Base-by-base conservation (phyloP, 805 yeast species). In the Cephaloascus albidus region DNA sequence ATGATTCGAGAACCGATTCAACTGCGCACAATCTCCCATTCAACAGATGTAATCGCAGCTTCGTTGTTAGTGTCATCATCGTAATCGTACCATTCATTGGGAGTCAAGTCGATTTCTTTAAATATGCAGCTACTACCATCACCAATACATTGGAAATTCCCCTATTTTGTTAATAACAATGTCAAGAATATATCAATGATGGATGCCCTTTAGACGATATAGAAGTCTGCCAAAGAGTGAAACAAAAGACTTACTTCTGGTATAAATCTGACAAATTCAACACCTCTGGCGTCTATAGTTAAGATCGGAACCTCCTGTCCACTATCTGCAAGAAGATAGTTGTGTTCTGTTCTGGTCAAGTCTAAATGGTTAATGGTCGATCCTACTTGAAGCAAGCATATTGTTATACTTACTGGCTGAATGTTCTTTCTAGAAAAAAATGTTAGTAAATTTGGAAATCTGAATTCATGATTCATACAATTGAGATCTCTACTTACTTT, bases 21-120 rank as follows among this genome's bases (percentile, higher is more conserved):
- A 33, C 40, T 23, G 26, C 65, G 47, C 27, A 66, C 60, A 34
- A 90, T 66, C 8, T 70, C 74, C 82, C 93, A 89, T 35, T 60
- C 53, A n/a, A 78, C 66, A 3, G 85, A 89, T 1, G 84, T 78
- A 14, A 93, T 72, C 18, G 89, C 76, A 16, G 88, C 96, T 58
- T 90, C 97, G 34, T 66, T 74, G 10, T 77, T 74, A 5, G 83
- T 80, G 47, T 78, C 75, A 41, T 93, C 97, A 56, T 93, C 97
- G 54, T 89, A 93, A 51, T 93, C 98, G 54, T 81, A 93, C 89
- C 96, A 89, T 54, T 93, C 97, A 39, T 76, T 78, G 19, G 85
- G 96, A 30, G 68, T 73, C 20, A 88, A 63, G 40, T 83, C 93
- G 19, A 87, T 72, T 20, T 83, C 85, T 4, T 53, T 52, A 51